Evolutionary conservation across 208 protist genomes (phyloP).

Genomic region (Crithidia acanthocephali): DNA sequence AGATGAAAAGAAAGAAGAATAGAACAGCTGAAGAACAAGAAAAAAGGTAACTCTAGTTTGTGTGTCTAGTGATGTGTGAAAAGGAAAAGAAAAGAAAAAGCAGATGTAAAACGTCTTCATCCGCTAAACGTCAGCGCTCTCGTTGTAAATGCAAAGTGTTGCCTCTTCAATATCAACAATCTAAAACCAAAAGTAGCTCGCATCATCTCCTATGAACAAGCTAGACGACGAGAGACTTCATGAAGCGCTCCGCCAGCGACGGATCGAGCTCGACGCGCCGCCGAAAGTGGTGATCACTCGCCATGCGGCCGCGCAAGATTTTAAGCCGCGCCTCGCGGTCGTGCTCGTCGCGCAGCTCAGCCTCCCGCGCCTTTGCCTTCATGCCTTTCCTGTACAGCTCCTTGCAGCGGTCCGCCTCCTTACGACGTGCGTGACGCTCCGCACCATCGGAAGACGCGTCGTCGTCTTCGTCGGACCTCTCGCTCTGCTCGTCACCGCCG

Average conservation of each 20-base stretch:
- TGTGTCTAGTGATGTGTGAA: slow-evolving; percentile 1
- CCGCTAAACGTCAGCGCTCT: no score
- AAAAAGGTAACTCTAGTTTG: neutral
- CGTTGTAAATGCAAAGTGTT: no score
- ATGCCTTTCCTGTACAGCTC: slow-evolving; percentile 55
- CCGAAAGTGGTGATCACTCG: slow-evolving; percentile 84
- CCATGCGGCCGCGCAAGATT: slow-evolving; percentile 71
- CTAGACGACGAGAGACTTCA: slow-evolving; percentile 76
- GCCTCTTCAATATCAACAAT: neutral
- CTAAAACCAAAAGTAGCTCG: neutral
- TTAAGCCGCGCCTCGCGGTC: slow-evolving; percentile 43
- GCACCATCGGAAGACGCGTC: neutral
- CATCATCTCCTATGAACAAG: neutral
- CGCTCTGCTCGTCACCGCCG: neutral
- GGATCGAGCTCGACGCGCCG: slow-evolving; percentile 87
- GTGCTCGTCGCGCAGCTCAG: slow-evolving; percentile 38
- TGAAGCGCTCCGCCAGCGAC: slow-evolving; percentile 76
- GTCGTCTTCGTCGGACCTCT: neutral
- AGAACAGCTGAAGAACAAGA: slow-evolving; percentile 1
- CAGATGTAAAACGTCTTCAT: no score
- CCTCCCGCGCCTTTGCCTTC: slow-evolving; percentile 29
- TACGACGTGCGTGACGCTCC: neutral
- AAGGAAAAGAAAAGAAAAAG: slow-evolving; percentile 4
- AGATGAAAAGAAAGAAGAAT: neutral
- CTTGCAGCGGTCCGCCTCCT: slow-evolving; percentile 40